Percentiles rank a stretch among this genome's conserved stretches.
phyloP scores from a whole-genome alignment of 108 stramenopile genomes.

The Fistulifera pelliculosa region DNA sequence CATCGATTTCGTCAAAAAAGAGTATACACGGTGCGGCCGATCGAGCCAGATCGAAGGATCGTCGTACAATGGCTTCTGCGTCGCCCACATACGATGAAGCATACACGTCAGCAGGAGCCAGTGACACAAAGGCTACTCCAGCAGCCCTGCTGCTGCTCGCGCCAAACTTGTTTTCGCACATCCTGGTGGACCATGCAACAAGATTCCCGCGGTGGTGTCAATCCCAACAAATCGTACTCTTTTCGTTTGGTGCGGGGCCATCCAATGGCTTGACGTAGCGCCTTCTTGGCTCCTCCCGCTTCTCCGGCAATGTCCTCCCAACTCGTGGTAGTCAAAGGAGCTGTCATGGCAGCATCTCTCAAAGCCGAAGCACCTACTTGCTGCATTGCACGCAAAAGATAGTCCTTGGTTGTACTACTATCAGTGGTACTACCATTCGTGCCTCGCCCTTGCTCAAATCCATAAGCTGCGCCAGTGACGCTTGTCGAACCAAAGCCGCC shows the following conservation, averaged over 20 bases:
- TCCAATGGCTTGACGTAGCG: slow-evolving; percentile 73
- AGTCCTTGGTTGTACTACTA: not conserved
- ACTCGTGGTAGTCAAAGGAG: slow-evolving; percentile 47
- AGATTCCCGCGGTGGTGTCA: slow-evolving; percentile 65
- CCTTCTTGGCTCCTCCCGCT: slow-evolving; percentile 71
- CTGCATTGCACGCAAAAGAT: slow-evolving; percentile 13
- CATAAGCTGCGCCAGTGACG: slow-evolving; percentile 11
- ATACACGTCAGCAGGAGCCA: slow-evolving; percentile 93
- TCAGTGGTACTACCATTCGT: not conserved
- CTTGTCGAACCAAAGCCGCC: slow-evolving; percentile 52
- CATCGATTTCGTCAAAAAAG: slow-evolving; percentile 99
- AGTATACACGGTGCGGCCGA: slow-evolving; percentile 92
- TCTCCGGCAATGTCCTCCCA: slow-evolving; percentile 84
- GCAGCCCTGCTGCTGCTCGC: slow-evolving; percentile 87
- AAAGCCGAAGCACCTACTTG: slow-evolving; percentile 45
- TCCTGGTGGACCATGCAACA: slow-evolving; percentile 97
- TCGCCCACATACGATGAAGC: slow-evolving; percentile 95
- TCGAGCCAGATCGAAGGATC: slow-evolving; percentile 88
- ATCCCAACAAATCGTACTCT: slow-evolving; percentile 45
- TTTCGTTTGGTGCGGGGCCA: slow-evolving; percentile 58
- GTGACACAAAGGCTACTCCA: slow-evolving; percentile 87
- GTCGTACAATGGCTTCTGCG: slow-evolving; percentile 89
- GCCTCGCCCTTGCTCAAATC: not conserved
- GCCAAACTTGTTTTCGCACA: slow-evolving; percentile 96
- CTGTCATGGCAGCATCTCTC: slow-evolving; percentile 56